A percentile compares a stretch with the other conserved stretches of the same genome.
Conservation (phyloP, 2,329 filamentous ascomycete species). For the Pseudogymnoascus sp. region DNA sequence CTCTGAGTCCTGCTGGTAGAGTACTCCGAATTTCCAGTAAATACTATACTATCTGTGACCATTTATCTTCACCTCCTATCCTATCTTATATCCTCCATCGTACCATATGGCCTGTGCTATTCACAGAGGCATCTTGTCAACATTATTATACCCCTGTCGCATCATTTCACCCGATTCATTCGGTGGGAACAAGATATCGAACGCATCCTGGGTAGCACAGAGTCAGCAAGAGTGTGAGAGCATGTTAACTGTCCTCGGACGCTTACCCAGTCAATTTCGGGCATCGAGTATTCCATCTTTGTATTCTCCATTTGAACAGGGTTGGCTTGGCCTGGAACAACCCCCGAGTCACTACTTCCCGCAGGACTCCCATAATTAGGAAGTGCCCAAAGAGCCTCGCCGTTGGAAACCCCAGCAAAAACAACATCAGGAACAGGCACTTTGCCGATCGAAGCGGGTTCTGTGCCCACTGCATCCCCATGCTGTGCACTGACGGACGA, state of each 20-base stretch:
- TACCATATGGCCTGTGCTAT: neutral
- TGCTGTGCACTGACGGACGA: neutral
- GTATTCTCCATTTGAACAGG: neutral
- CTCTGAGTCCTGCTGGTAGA: neutral
- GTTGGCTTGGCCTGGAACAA: constrained; percentile 20
- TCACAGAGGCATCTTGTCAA: neutral
- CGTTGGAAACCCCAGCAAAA: constrained; percentile 41
- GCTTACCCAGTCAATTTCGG: constrained; percentile 61
- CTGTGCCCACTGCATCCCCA: neutral
- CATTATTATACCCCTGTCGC: neutral
- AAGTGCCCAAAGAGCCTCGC: constrained; percentile 39
- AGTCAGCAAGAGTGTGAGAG: neutral
- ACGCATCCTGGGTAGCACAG: constrained; percentile 20
- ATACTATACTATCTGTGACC: neutral
- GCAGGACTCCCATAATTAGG: constrained; percentile 35
- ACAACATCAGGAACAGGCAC: constrained; percentile 23
- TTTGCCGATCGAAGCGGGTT: constrained; percentile 5
- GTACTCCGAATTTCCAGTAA: neutral
- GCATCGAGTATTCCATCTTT: constrained; percentile 31
- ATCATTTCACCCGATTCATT: constrained; percentile 14
- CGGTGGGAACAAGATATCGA: constrained; percentile 27
- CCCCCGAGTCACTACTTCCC: constrained; percentile 36
- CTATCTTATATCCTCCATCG: too few relatives aligned
- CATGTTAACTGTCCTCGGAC: neutral
- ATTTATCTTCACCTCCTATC: neutral